Conservation (phyloP, 2,329 filamentous ascomycete genomes). For the Monilinia laxa region DNA sequence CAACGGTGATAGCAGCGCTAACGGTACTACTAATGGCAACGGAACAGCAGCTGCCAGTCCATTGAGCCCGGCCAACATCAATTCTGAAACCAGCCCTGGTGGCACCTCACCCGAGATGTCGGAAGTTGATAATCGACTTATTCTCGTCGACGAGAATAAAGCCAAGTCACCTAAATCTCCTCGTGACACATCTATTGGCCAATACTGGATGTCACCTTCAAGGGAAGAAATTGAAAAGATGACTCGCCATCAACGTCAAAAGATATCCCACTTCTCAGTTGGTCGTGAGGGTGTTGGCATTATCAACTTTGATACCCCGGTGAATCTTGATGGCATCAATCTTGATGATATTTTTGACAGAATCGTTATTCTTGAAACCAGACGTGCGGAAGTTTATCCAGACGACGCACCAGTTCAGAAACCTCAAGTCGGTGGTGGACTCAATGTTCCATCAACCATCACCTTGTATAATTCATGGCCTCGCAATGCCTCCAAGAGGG, state of each 20-base stretch:
- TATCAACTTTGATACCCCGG: slow-evolving; percentile 76
- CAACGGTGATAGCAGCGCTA: slow-evolving; percentile 32
- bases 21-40: slow-evolving; percentile 40
- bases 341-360: slow-evolving; percentile 76
- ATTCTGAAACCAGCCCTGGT: slow-evolving; percentile 56
- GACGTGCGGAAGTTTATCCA: slow-evolving; percentile 83
- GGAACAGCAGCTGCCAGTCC: slow-evolving; percentile 35
- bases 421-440: slow-evolving; percentile 77
- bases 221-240: slow-evolving; percentile 74
- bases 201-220: slow-evolving; percentile 84
- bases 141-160: slow-evolving; percentile 74
- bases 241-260: slow-evolving; percentile 75
- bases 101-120: slow-evolving; percentile 63
- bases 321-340: slow-evolving; percentile 78
- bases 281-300: slow-evolving; percentile 79
- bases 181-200: slow-evolving; percentile 50
- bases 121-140: slow-evolving; percentile 66
- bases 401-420: slow-evolving; percentile 63
- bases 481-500: slow-evolving; percentile 62
- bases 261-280: slow-evolving; percentile 72
- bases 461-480: slow-evolving; percentile 93
- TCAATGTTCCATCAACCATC: slow-evolving; percentile 89
- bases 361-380: slow-evolving; percentile 73
- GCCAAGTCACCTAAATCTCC: slow-evolving; percentile 16
- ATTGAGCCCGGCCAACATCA: slow-evolving; percentile 40